phyloP scores from a whole-genome alignment of 2,329 filamentous ascomycete genomes.

The Microdochium nivale region DNA sequence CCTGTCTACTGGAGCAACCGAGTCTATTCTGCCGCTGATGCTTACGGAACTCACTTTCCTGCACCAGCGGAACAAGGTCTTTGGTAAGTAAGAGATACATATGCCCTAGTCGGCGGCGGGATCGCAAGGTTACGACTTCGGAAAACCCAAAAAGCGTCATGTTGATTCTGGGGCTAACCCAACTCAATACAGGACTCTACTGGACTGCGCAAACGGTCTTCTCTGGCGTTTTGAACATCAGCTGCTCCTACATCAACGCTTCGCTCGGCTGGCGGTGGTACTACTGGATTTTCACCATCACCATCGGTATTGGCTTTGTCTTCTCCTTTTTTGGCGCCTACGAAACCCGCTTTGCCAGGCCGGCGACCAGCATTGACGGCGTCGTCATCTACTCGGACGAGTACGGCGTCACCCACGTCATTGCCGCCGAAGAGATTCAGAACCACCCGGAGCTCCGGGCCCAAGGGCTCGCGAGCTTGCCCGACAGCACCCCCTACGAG shows the following conservation, averaged over 20 bases:
- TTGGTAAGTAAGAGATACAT: no score
- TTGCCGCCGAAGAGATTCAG: background rate
- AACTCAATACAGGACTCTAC: no score
- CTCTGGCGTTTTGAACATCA: constrained; percentile 9
- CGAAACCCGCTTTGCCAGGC: background rate
- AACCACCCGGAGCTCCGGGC: background rate
- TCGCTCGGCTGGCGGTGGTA: constrained; percentile 9
- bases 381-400: background rate
- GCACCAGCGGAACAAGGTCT: constrained; percentile 8
- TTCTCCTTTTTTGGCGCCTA: constrained; percentile 1
- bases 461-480: background rate
- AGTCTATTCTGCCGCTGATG: constrained; percentile 14
- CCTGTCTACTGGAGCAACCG: constrained; percentile 22
- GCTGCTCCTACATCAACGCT: constrained; percentile 10
- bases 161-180: no score
- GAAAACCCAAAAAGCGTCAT: no score
- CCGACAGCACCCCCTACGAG: background rate
- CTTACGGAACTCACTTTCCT: constrained; percentile 15
- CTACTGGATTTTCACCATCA: constrained; percentile 11
- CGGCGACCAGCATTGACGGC: background rate
- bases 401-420: background rate
- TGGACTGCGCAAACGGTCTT: constrained; percentile 8
- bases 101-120: no score
- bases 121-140: no score
- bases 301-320: constrained; percentile 6